Evolutionary conservation across 1,284 basidiomycete species (phyloP).

Genomic region (Leccinum olivaceoglutinosum): DNA sequence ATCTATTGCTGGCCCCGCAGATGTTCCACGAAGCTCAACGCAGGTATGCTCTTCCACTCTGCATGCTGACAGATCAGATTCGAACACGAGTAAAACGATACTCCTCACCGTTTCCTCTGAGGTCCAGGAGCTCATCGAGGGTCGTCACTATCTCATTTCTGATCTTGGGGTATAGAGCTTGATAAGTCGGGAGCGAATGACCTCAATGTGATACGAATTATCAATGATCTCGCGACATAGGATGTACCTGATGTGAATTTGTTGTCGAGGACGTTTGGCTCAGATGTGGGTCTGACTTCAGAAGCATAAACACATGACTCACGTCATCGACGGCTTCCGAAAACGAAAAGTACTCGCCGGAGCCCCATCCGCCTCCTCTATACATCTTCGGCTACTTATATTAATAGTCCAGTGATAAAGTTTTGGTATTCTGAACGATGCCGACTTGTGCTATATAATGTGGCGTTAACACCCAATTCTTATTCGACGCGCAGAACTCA

Average conservation of each 20-base stretch:
- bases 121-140: constrained; percentile 24
- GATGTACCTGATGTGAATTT: constrained; percentile 22
- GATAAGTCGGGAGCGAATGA: constrained; percentile 25
- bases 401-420: constrained; percentile 37
- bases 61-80: neutral
- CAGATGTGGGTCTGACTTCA: neutral
- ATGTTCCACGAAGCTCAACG: no score
- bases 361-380: constrained; percentile 30
- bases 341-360: no score
- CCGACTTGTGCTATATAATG: constrained; percentile 14
- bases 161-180: constrained; percentile 22
- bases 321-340: no score
- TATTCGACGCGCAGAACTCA: neutral
- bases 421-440: constrained; percentile 37
- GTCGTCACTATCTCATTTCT: constrained; percentile 29
- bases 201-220: constrained; percentile 27
- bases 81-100: neutral
- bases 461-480: no score
- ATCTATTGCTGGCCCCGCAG: no score
- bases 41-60: no score
- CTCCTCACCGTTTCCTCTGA: constrained; percentile 13
- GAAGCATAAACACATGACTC: no score
- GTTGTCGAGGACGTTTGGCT: constrained; percentile 5
- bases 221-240: constrained; percentile 21
- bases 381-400: constrained; percentile 28